Evolutionary conservation across 345 rosid species (phyloP), one percentile per base, ranked within the genome.

Genomic region (Melastoma malabathricum): DNA sequence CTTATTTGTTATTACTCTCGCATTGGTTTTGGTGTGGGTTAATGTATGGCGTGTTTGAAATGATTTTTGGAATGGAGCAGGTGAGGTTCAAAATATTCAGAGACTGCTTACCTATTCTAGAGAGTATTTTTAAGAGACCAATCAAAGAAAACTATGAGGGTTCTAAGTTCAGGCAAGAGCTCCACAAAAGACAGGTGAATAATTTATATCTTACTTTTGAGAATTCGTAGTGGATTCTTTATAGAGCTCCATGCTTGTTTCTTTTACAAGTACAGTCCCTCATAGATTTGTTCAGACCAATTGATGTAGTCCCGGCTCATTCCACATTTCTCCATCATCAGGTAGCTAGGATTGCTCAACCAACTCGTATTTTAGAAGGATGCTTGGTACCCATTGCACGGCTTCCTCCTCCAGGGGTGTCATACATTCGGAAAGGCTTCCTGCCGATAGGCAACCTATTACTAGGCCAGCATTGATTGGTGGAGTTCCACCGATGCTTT

Each of bases 101-200:
- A 54, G 75, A 65, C 22, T 70, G 71, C 50, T 62, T 65, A 60
- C 71, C 68, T 16, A 55, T 70, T 46, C 59, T 56, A 22, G 71
- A 70, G 68, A 58, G 51, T 48, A 59, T 47, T 48, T 65, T 62
- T 29, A 62, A 55, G 58, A 60, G 46, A 47, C 59, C 68, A 18
- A 70, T 70, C 16, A 58, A 47, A 39, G 67, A 70, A 29, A 65
- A 65, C 58, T 70, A 61, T 53, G 47, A 44, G 6, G 19, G 68
- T 58, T 61, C 57, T 29, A 70, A 58, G 54, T 70, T 70, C 29
- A 59, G 52, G 47, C 70, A 65, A 52, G 68, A 70, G 47, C 59
- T 70, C 59, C 62, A 44, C 16, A 22, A 27, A 6, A 34, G 61
- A 5, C 74, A 65, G 58, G 70, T 65, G 38, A 51, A 46, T 46